Base-by-base conservation (phyloP, 305 asterid genomes). In the Fraxinus platypoda region DNA sequence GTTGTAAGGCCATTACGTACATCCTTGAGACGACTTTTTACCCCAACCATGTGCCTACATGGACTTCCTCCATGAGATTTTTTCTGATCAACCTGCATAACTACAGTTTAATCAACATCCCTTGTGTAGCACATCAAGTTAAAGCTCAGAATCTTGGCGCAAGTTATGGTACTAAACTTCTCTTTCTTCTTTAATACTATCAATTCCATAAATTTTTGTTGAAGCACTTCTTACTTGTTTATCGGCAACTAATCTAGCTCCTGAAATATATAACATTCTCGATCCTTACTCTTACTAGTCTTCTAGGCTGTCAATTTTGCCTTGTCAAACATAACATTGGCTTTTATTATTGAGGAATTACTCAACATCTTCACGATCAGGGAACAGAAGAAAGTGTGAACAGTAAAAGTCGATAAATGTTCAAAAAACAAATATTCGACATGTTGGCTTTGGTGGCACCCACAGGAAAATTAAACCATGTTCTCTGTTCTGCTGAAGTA, bases 21-120 rank as follows among this genome's bases (percentile, higher is more conserved):
- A 83, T 93, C 97, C 83, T 88, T 92, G 68, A 94, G 89, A 11
- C 83, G 90, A 79, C 83, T 89, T 84, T 91, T 91, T 31, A 87
- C 8, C 73, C 87, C 91, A 30, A 64, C 81, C 57, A 82, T 76
- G 41, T 84, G 87, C 21, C 85, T 90, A 17, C 66, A 81, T 0
- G 92, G 89, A 28, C 91, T 87, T 41, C 84, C 80, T 33, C 89
- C 90, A 62, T 82, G 88, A 73, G 34, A 81, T 15, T 86, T 86
- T 1, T 81, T n/a, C 86, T 85, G 86, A 84, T 89, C 91, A 83
- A 88, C 93, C 99, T 95, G 97, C 91, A 87, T 80, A 28, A 64
- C 37, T 6, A 41, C 3, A 34, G 35, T 26, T 74, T 76, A 37
- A 38, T 84, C 43, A 70, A 70, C 41, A 23, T 26, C 80, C 26